phyloP scores from a whole-genome alignment of 345 rosid genomes.

The Sisymbrium altissimum region DNA sequence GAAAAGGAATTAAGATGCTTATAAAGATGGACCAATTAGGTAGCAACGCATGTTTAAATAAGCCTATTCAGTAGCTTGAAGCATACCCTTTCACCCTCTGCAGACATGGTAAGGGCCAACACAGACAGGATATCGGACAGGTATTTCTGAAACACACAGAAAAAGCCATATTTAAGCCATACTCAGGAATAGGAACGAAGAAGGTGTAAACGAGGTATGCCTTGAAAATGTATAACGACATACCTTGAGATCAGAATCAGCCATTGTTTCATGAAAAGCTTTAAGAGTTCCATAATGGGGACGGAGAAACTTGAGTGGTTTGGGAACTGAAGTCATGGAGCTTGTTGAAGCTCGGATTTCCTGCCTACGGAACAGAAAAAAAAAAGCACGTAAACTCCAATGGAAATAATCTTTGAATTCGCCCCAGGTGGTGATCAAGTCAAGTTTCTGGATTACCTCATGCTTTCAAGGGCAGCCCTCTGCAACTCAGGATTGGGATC shows the following conservation, averaged over 20 bases:
- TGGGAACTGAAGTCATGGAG: slow-evolving; percentile 99
- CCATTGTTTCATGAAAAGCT: slow-evolving; percentile 60
- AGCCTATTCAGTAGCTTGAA: neutral
- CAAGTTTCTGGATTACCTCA: slow-evolving; percentile 51
- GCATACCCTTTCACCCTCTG: slow-evolving; percentile 90
- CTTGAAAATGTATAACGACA: neutral
- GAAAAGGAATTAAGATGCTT: neutral
- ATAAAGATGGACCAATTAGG: neutral
- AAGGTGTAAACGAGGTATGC: neutral
- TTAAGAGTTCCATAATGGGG: slow-evolving; percentile 90
- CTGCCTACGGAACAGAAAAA: slow-evolving; percentile 46
- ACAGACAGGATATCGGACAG: slow-evolving; percentile 90
- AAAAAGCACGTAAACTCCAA: neutral
- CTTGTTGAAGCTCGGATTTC: slow-evolving; percentile 91
- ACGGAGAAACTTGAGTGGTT: slow-evolving; percentile 93
- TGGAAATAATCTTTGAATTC: neutral
- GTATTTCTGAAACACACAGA: slow-evolving; percentile 58
- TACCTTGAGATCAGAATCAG: slow-evolving; percentile 71
- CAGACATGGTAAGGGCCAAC: slow-evolving; percentile 95
- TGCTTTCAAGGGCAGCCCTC: slow-evolving; percentile 86
- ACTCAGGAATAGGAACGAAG: neutral
- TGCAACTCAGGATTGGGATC: slow-evolving; percentile 83
- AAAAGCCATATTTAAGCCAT: slow-evolving; percentile 7
- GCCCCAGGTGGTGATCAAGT: neutral
- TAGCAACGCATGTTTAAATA: neutral